Evolutionary conservation across 805 yeast genomes (phyloP), one percentile per base, ranked within the genome.

Genomic region (Kluyveromyces starmeri): DNA sequence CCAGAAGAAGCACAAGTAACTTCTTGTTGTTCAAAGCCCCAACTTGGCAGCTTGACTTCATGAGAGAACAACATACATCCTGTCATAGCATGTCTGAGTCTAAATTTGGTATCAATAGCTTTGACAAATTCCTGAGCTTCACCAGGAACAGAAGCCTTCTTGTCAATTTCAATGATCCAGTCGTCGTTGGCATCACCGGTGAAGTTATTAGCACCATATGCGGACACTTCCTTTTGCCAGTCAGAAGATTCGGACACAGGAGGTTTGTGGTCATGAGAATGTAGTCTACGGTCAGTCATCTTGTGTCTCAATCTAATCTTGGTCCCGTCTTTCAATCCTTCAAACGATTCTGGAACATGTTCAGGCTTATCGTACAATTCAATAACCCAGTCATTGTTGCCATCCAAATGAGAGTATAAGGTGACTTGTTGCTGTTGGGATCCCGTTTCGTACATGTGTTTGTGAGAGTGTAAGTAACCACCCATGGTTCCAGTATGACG

Each of bases 21-120:
- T 62, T 83, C 94, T 57, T 78, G 88, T 58, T 83, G 94, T 42
- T 75, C 81, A 45, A 76, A 79, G 1, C 82, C 94, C 88, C 92
- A 82, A 34, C 72, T 73, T 41, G 94, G 94, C 49, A 83, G 68
- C 53, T 79, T 79, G 10, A 70, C 73, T 38, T 73, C 78, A 45
- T 75, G 80, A n/a, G 92, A 78, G 57, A 81, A 83, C 47, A 83
- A 62, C 51, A 75, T 77, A 60, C 84, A 71, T 37, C 86, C 86
- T 17, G 82, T 68, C 81, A 79, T 75, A 21, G 86, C 88, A 50
- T 83, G 94, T 58, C 71, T 73, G 45, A 83, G 67, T 62, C 83
- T 70, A 63, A 83, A 78, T 26, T 79, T 67, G 17, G 92, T 75
- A 28, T 77, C 73, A 28, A 83, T 56, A 11, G 94, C 83, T 43